phyloP scores from a whole-genome alignment of 1,139 yeast species.

The Candida tetrigidarum region DNA sequence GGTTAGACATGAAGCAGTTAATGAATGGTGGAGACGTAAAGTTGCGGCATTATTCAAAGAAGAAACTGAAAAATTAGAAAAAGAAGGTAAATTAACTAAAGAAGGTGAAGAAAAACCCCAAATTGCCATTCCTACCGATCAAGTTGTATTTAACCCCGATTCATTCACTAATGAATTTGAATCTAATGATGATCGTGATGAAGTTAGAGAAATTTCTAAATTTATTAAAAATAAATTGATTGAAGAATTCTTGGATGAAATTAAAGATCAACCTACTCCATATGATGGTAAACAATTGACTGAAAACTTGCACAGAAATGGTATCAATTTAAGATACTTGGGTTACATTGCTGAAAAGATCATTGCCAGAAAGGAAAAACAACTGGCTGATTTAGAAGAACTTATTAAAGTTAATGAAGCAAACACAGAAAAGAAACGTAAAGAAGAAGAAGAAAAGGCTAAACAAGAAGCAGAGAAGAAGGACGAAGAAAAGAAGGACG shows the following conservation, averaged over 20 bases:
- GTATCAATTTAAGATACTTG: slow-evolving; percentile 89
- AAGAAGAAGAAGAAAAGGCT: slow-evolving; percentile 28
- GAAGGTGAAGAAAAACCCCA: slow-evolving; percentile 49
- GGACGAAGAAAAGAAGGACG: slow-evolving; percentile 27
- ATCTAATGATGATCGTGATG: slow-evolving; percentile 55
- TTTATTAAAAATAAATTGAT: slow-evolving; percentile 63
- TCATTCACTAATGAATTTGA: slow-evolving; percentile 57
- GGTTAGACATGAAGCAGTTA: slow-evolving; percentile 86
- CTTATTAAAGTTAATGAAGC: slow-evolving; percentile 27
- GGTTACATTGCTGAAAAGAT: slow-evolving; percentile 59
- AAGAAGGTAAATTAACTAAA: slow-evolving; percentile 41
- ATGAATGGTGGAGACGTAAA: slow-evolving; percentile 84
- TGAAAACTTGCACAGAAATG: slow-evolving; percentile 69
- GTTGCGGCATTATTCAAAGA: slow-evolving; percentile 57
- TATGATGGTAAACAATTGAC: slow-evolving; percentile 82
- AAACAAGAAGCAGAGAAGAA: slow-evolving; percentile 25
- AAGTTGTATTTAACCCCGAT: slow-evolving; percentile 77
- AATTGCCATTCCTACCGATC: slow-evolving; percentile 59
- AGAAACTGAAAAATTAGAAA: slow-evolving; percentile 52
- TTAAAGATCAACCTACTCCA: slow-evolving; percentile 64
- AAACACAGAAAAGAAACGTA: slow-evolving; percentile 26
- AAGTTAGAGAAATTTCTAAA: slow-evolving; percentile 69
- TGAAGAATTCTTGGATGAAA: slow-evolving; percentile 63
- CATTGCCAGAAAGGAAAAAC: slow-evolving; percentile 28
- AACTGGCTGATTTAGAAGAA: slow-evolving; percentile 24